Percentiles rank a stretch among this genome's conserved stretches.
These are phyloP conservation scores for Corylus americana DNA, from an alignment of 306 rosid species.

Conservation along the genomic window DNA sequence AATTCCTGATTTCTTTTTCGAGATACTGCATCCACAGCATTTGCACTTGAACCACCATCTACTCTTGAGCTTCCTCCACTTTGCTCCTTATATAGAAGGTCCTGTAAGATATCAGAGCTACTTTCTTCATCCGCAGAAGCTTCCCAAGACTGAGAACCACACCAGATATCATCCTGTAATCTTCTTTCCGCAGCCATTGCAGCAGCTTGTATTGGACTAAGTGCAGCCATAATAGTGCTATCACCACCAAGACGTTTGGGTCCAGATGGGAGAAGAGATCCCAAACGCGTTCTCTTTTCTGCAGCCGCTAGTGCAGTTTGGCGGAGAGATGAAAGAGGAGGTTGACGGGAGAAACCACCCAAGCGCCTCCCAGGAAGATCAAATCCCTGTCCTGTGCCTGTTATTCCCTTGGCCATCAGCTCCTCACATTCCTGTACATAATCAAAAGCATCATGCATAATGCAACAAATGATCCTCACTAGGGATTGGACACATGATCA, in stretches of 20 bases:
- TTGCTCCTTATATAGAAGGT: constrained; percentile 27
- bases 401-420: constrained; percentile 75
- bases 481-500: constrained; percentile 1
- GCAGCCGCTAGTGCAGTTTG: constrained; percentile 76
- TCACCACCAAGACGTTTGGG: constrained; percentile 92
- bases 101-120: constrained; percentile 35
- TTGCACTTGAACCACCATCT: constrained; percentile 21
- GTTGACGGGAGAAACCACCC: constrained; percentile 69
- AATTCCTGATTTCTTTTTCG: constrained; percentile 54
- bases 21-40: constrained; percentile 26
- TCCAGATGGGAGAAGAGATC: constrained; percentile 80
- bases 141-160: constrained; percentile 70
- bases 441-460: constrained; percentile 16
- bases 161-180: constrained; percentile 93
- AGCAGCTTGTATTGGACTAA: constrained; percentile 93
- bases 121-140: constrained; percentile 50
- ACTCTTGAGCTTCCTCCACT: constrained; percentile 37
- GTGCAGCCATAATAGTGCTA: constrained; percentile 66
- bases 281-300: constrained; percentile 65
- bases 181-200: constrained; percentile 98
- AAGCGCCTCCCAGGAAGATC: constrained; percentile 88
- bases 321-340: constrained; percentile 72
- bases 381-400: constrained; percentile 75
- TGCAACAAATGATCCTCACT: constrained; percentile 12
- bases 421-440: constrained; percentile 81